Evolutionary conservation across 2,329 filamentous ascomycete genomes (phyloP).

Genomic region (Lecanoromycetidae sp.): DNA sequence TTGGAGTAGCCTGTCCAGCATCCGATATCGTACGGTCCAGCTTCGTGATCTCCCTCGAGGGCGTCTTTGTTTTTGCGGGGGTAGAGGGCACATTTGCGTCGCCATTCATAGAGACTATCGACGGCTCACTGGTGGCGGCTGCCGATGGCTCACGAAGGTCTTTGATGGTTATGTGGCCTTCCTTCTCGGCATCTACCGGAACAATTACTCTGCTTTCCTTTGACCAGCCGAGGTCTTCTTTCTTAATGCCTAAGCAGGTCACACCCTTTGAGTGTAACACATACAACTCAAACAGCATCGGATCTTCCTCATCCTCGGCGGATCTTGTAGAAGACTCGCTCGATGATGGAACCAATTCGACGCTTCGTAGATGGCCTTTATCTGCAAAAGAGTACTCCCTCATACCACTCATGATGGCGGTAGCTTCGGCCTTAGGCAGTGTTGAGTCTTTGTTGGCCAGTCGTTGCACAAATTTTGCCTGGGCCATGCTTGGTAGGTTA

Average conservation of each 20-base stretch:
- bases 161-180: constrained; percentile 61
- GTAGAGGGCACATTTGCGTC: constrained; percentile 26
- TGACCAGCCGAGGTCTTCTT: constrained; percentile 83
- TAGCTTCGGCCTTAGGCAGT: constrained; percentile 79
- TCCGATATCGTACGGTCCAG: constrained; percentile 22
- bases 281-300: constrained; percentile 82
- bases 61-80: constrained; percentile 32
- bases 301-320: constrained; percentile 49
- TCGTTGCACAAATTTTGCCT: constrained; percentile 75
- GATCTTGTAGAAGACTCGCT: constrained; percentile 38
- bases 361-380: constrained; percentile 74
- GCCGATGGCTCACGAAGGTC: constrained; percentile 46
- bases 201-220: constrained; percentile 77
- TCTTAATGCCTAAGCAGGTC: constrained; percentile 75
- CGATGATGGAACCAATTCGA: constrained; percentile 72
- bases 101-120: constrained; percentile 33
- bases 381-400: constrained; percentile 86
- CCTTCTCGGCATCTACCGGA: constrained; percentile 61
- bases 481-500: constrained; percentile 64
- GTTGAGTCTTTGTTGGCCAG: constrained; percentile 59
- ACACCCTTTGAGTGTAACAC: constrained; percentile 96
- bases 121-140: constrained; percentile 30
- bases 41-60: constrained; percentile 24
- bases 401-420: constrained; percentile 92
- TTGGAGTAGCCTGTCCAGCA: constrained; percentile 21